Base-by-base conservation (phyloP, 2,329 filamentous ascomycete species). In the Trichoderma asperellum region DNA sequence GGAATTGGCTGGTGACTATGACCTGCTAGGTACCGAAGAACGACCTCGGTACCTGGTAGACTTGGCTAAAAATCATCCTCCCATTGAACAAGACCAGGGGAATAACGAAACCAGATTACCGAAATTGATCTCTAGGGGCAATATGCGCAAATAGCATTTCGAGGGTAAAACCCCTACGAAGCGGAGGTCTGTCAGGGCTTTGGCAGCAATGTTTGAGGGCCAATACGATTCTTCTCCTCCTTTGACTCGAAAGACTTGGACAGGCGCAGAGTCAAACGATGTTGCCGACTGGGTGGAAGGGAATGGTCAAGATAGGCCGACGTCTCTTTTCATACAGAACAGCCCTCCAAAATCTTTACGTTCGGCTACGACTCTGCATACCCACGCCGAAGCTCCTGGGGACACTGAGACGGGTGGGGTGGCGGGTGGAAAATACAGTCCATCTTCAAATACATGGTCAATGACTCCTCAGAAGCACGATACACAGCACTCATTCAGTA, bases 201-300 rank as follows among this genome's bases (percentile, higher is more conserved):
- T 88, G 79, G 82, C 85, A 4, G 85, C 85, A 43, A 80, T 82
- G 74, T 87, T 87, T 74, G 84, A 88, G 71, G 80, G 73, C 8
- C 73, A 74, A 16, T 70, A 72, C 27, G 68, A 70, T 4, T 35
- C 63, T 29, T 43, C 55, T 21, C 2, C 21, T 21, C 12, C n/a
- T n/a, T 24, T 24, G 24, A 14, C 40, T 32, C 24, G 55, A 52
- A 58, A 56, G 21, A n/a, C 55, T 27, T 37, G 56, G 32, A 18
- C 24, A 12, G 61, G 34, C n/a, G 6, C 40, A 18, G 21, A 7
- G 12, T 0, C 40, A 10, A 58, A 32, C 1, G 55, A 52, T 29
- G 5, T 2, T 40, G 14, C 21, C 10, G 21, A n/a, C 6, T 47
- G 10, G 14, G 27, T n/a, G 18, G 21, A 66, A 49, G 40, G 53